These are phyloP conservation scores for Hanseniaspora thailandica DNA, from an alignment of 805 yeast species.

Conservation along the genomic window DNA sequence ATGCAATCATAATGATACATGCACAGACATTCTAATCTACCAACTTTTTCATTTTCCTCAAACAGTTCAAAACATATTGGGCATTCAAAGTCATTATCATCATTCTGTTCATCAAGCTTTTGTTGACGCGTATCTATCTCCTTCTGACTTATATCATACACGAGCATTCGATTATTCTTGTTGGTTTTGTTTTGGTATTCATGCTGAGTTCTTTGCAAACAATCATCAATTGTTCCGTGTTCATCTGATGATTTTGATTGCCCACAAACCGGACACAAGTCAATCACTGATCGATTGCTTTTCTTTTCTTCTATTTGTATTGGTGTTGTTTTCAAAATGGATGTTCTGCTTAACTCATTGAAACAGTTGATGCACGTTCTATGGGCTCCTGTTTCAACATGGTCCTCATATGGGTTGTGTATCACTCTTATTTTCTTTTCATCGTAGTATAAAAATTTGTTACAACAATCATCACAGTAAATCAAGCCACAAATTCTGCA, in stretches of 20 bases:
- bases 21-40: slow-evolving; percentile 85
- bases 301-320: background rate
- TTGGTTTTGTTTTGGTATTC: slow-evolving; percentile 35
- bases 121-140: slow-evolving; percentile 17
- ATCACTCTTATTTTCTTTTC: slow-evolving; percentile 23
- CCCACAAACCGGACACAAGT: slow-evolving; percentile 2
- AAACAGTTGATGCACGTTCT: slow-evolving; percentile 50
- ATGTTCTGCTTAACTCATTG: slow-evolving; percentile 32
- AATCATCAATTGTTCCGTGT: slow-evolving; percentile 30
- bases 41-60: slow-evolving; percentile 75
- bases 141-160: slow-evolving; percentile 38
- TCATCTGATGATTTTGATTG: background rate
- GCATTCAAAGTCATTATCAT: slow-evolving; percentile 52
- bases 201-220: slow-evolving; percentile 50
- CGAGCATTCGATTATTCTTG: slow-evolving; percentile 73
- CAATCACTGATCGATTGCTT: background rate
- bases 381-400: slow-evolving; percentile 26
- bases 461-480: slow-evolving; percentile 37
- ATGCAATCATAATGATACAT: slow-evolving; percentile 88
- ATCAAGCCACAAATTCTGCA: slow-evolving; percentile 61
- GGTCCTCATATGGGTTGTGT: slow-evolving; percentile 17
- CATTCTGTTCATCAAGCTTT: slow-evolving; percentile 20
- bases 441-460: slow-evolving; percentile 24
- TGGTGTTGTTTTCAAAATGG: background rate
- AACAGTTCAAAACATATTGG: slow-evolving; percentile 89